A percentile compares a stretch with the other conserved stretches of the same genome.
Evolutionary conservation across 2,329 filamentous ascomycete genomes (phyloP).

Genomic region (Colletotrichum graminicola): DNA sequence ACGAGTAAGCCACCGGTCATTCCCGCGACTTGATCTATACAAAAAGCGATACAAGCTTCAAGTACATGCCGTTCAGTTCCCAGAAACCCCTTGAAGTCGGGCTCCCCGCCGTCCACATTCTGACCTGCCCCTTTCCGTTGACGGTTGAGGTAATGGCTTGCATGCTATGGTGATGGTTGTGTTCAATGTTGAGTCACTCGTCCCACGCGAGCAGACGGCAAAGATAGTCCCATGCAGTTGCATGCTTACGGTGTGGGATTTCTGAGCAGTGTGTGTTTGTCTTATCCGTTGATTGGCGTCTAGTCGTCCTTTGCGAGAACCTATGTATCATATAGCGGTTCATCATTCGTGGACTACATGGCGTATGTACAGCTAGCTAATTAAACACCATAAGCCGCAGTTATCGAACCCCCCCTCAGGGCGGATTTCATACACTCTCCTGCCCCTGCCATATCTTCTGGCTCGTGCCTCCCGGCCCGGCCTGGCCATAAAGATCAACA

Average conservation of each 20-base stretch:
- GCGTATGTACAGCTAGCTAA: neutral
- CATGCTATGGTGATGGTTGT: neutral
- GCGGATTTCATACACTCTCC: constrained; percentile 19
- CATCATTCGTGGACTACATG: too few relatives aligned
- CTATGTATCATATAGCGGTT: neutral
- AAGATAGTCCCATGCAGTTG: neutral
- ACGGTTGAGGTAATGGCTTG: neutral
- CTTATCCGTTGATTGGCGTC: neutral
- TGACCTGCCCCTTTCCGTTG: neutral
- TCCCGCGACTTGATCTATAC: neutral
- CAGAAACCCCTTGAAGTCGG: neutral
- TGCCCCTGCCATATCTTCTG: constrained; percentile 8
- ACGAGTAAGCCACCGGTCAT: neutral
- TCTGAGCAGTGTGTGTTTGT: neutral
- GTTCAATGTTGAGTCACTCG: neutral
- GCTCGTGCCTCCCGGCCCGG: neutral
- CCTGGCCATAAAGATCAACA: constrained; percentile 18
- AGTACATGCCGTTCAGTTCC: neutral
- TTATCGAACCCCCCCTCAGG: too few relatives aligned
- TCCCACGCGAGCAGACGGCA: neutral
- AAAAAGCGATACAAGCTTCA: neutral
- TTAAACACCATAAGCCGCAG: neutral
- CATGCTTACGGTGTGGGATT: neutral
- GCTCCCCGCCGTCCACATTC: neutral
- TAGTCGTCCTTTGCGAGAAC: too few relatives aligned